Evolutionary conservation across 495 filamentous ascomycete genomes (phyloP).

Genomic region (Melanomma pulvis-pyrius): DNA sequence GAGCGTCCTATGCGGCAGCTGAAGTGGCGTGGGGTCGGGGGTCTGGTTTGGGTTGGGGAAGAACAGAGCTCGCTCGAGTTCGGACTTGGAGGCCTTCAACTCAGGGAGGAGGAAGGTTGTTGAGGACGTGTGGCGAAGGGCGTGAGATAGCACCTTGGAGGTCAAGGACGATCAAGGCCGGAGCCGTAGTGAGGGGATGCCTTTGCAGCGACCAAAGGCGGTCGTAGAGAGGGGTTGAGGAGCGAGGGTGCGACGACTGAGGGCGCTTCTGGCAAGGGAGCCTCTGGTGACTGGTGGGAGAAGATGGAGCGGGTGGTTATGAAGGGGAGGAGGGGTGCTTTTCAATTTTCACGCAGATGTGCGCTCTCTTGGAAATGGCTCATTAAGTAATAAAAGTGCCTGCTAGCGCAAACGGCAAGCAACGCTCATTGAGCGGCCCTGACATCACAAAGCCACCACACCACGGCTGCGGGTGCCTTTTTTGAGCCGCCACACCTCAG

Average conservation of each 20-base stretch:
- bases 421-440: slow-evolving; percentile 3
- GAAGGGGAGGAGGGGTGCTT: slow-evolving; percentile 2
- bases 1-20: slow-evolving; percentile 99
- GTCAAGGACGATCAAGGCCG: slow-evolving; percentile 33
- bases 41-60: slow-evolving; percentile 54
- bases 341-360: slow-evolving; percentile 16
- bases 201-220: slow-evolving; percentile 35
- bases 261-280: background rate
- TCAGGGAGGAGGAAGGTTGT: slow-evolving; percentile 67
- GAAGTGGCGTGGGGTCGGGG: slow-evolving; percentile 61
- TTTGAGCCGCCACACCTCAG: background rate
- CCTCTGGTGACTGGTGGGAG: slow-evolving; percentile 4
- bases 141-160: slow-evolving; percentile 77
- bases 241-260: background rate
- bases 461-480: slow-evolving; percentile 2
- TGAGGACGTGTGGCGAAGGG: slow-evolving; percentile 64
- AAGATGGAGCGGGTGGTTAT: background rate
- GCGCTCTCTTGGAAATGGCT: slow-evolving; percentile 26
- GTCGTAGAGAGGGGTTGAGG: slow-evolving; percentile 12
- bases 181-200: slow-evolving; percentile 27
- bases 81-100: slow-evolving; percentile 55
- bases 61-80: slow-evolving; percentile 53
- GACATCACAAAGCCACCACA: slow-evolving; percentile 7
- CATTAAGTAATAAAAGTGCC: slow-evolving; percentile 24
- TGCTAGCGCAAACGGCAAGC: slow-evolving; percentile 5